Conservation (phyloP, 805 yeast genomes). For the Zygotorulaspora sp. region DNA sequence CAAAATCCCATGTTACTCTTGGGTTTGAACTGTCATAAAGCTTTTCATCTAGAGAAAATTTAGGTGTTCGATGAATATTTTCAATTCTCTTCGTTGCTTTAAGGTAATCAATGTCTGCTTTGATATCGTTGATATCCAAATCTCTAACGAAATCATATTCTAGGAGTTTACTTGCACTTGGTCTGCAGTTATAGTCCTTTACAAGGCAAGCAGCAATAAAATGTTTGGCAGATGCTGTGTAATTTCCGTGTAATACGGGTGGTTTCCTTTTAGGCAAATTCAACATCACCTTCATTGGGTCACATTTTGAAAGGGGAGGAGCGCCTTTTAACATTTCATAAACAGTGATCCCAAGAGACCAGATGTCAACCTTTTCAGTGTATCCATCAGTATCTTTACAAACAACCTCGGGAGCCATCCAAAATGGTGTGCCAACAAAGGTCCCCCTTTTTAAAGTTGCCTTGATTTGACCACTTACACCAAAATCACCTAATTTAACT, state of each 20-base stretch:
- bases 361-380: slow-evolving; percentile 83
- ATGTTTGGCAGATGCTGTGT: slow-evolving; percentile 37
- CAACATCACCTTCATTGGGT: slow-evolving; percentile 71
- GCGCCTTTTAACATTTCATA: slow-evolving; percentile 78
- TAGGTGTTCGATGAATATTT: slow-evolving; percentile 35
- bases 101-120: slow-evolving; percentile 39
- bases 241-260: slow-evolving; percentile 32
- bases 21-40: slow-evolving; percentile 22
- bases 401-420: slow-evolving; percentile 99
- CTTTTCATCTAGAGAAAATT: slow-evolving; percentile 34
- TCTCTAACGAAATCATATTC: slow-evolving; percentile 48
- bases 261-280: slow-evolving; percentile 38
- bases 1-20: slow-evolving; percentile 13
- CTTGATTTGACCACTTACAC: slow-evolving; percentile 81
- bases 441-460: slow-evolving; percentile 64
- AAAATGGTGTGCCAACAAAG: slow-evolving; percentile 91
- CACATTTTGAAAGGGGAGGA: slow-evolving; percentile 71
- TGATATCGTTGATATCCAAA: slow-evolving; percentile 37
- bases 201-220: slow-evolving; percentile 63
- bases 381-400: slow-evolving; percentile 51
- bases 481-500: slow-evolving; percentile 87
- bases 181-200: slow-evolving; percentile 63
- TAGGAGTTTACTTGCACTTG: slow-evolving; percentile 54
- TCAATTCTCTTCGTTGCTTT: slow-evolving; percentile 28
- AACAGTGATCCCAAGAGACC: slow-evolving; percentile 93